These are phyloP conservation scores for Botrytis byssoidea DNA, from an alignment of 2,329 filamentous ascomycete genomes.

Conservation along the genomic window DNA sequence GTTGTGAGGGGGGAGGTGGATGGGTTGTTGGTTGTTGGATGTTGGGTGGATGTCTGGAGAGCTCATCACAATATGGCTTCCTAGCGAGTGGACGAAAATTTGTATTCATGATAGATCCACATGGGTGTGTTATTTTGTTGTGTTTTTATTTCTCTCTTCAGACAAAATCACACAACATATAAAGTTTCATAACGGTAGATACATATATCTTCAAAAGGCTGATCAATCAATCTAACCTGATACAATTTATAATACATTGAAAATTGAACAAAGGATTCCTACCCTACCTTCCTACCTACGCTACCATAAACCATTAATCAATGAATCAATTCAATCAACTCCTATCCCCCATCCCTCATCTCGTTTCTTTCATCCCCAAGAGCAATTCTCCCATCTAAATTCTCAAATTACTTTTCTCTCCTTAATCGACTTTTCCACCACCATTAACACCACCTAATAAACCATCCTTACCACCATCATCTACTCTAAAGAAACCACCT, in stretches of 20 bases:
- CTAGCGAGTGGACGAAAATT: no score
- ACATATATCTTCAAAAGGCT: not conserved
- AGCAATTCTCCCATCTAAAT: not conserved
- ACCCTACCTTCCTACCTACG: slow-evolving; percentile 28
- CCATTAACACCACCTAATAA: slow-evolving; percentile 53
- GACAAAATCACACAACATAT: not conserved
- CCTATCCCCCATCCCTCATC: not conserved
- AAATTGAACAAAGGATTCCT: not conserved
- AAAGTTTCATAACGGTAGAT: not conserved
- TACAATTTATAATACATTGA: not conserved
- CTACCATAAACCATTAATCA: slow-evolving; percentile 15
- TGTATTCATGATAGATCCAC: no score
- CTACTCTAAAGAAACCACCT: slow-evolving; percentile 60
- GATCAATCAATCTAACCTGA: not conserved
- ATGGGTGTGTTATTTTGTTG: no score
- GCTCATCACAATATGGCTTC: no score
- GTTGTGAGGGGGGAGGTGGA: no score
- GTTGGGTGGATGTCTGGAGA: no score
- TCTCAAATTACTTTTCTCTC: not conserved
- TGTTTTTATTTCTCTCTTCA: no score
- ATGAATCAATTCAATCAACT: slow-evolving; percentile 10
- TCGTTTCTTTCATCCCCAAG: slow-evolving; percentile 3
- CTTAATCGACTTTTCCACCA: slow-evolving; percentile 52
- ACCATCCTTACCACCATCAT: slow-evolving; percentile 59
- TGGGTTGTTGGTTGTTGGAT: no score